Base-by-base conservation (phyloP, 441 rosid genomes). In the Bruguiera hainesii region DNA sequence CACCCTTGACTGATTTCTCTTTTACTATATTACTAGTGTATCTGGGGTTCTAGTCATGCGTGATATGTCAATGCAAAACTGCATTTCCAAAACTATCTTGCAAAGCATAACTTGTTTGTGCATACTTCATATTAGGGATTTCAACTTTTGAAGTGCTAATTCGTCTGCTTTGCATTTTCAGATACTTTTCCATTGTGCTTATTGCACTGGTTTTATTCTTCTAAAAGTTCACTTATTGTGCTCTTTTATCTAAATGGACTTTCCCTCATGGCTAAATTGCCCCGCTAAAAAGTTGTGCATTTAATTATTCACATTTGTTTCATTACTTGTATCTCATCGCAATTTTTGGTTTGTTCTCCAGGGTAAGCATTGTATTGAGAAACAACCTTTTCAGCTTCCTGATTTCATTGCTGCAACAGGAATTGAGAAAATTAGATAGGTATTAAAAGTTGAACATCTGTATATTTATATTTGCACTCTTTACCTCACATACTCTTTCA, bases 321-420 rank as follows among this genome's bases (percentile, higher is more conserved):
- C 62, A 42, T 82, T 74, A 63, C 55, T 76, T 74, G 75, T 68
- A 77, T 79, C 91, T 91, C 84, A 92, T 77, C 73, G 25, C 16
- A 56, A 28, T 60, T 37, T 65, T 71, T 73, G 73, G 26, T 74
- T 66, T 65, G 37, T 77, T 83, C 71, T 88, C 84, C 84, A 95
- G 99, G 99, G 98, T 20, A 95, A 95, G 74, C 97, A 98, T 63
- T 98, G 99, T 73, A 96, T 96, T 60, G 98, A 96, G 87, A 96
- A 96, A 76, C 96, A 82, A 66, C 97, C 97, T 60, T 96, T 96
- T 77, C 98, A 92, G 78, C 96, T 96, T 79, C 99, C 99, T 60
- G 98, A 92, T 85, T 96, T 96, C 76, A 96, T 96, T 80, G 99
- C 99, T 69, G 98, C 97, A 21, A 96, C 98, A 6, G 99, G 99